Evolutionary conservation across 768 basidiomycete species (phyloP), one percentile per base, ranked within the genome.

Genomic region (Boletus rubescentipes): DNA sequence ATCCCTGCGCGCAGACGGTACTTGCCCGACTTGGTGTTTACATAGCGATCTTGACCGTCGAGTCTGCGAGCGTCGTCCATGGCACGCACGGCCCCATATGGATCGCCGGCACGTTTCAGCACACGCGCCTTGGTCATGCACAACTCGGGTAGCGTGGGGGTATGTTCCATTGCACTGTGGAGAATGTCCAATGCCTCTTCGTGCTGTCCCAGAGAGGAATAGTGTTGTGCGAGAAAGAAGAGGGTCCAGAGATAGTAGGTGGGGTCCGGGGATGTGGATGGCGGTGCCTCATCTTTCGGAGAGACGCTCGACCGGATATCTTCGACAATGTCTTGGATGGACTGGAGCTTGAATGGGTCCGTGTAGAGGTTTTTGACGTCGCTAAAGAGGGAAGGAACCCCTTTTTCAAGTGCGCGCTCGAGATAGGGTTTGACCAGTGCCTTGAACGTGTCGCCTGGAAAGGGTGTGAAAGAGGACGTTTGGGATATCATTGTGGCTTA

Each of bases 21-120:
- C 68, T 98, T 98, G 0, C 86, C 96, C 44, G 82, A 80, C 69
- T 98, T 98, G 34, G 91, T 91, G 71, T 99, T 98, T 64, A 99
- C 69, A 73, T 93, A 97, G 41, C 97, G 78, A 67, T 99, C 97
- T 72, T 98, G 97, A 0, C 91, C 87, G 67, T 99, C 97, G 45
- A 99, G 73, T 21, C 80, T 65, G 40, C 93, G 77, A 4, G 97
- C 94, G 15, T 91, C 87, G 61, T 96, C 88, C 71, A 94, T 78
- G 34, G 79, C 78, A 7, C 74, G 72, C 0, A 92, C 89, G 0
- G 94, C 97, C 0, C 84, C 87, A 23, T 79, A 71, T 1, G 78
- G 73, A 61, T 98, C 93, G 0, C 95, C 94, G 0, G 86, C 80
- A 12, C 94, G 85, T 66, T 98, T 98, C 38, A 96, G 75, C 14